Evolutionary conservation across 1,284 basidiomycete genomes (phyloP).

Genomic region (Cystobasidium pallidum): DNA sequence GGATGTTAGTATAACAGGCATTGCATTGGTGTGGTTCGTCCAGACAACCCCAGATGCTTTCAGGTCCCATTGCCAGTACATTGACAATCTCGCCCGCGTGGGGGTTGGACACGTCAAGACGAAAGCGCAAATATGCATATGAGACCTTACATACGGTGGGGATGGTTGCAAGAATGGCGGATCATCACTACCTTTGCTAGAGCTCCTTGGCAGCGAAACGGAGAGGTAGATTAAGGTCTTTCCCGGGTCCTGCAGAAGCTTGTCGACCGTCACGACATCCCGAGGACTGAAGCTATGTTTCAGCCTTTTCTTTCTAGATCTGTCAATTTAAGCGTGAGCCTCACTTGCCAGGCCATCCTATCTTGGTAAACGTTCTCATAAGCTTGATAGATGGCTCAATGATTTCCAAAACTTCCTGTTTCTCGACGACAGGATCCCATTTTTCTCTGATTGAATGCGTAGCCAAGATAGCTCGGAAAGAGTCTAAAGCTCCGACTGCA

Average conservation of each 20-base stretch:
- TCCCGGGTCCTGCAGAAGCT: conserved; percentile 62
- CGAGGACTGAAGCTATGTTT: conserved; percentile 66
- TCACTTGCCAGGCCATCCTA: conserved; percentile 96
- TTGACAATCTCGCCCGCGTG: conserved; percentile 32
- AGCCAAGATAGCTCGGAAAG: conserved; percentile 76
- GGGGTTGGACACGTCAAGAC: conserved; percentile 68
- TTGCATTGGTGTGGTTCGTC: conserved; percentile 62
- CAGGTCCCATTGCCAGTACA: conserved; percentile 75
- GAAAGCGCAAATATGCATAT: conserved; percentile 87
- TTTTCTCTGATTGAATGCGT: conserved; percentile 83
- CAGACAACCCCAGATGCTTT: conserved; percentile 71
- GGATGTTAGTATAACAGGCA: conserved; percentile 72
- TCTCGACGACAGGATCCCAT: conserved; percentile 92
- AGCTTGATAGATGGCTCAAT: conserved; percentile 84
- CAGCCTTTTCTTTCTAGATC: too few relatives aligned
- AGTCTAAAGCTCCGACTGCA: conserved; percentile 17
- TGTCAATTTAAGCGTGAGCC: conserved; percentile 42
- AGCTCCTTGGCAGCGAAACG: conserved; percentile 89
- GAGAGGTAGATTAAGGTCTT: conserved; percentile 87
- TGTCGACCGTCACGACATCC: conserved; percentile 89
- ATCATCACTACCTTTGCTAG: conserved; percentile 66
- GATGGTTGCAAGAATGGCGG: conserved; percentile 90
- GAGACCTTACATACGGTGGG: conserved; percentile 90
- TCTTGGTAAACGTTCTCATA: conserved; percentile 81
- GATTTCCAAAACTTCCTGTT: conserved; percentile 78